Evolutionary conservation across 73 alveolate species (phyloP).

Genomic region (Durusdinium trenchii): DNA sequence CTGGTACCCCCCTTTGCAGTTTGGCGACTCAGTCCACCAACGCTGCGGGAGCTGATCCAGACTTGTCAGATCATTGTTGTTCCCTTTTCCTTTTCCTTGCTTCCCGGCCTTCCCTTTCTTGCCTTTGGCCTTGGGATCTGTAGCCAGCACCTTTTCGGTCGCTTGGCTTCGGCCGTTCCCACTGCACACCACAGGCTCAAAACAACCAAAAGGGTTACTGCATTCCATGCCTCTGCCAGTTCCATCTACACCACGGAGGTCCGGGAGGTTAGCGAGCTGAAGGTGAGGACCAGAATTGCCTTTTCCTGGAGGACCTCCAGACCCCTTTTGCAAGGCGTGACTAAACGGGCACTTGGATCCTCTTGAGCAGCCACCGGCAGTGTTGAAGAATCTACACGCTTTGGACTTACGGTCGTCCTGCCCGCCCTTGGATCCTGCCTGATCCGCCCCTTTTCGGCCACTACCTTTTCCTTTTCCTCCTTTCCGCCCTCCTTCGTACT

Average conservation of each 20-base stretch:
- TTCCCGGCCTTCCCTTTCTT: not conserved
- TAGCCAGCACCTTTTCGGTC: not conserved
- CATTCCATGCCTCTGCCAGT: not conserved
- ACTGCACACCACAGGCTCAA: not conserved
- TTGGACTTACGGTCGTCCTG: not conserved
- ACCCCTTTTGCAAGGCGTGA: not conserved
- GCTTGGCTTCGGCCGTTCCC: not conserved
- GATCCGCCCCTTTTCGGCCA: not conserved
- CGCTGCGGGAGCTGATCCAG: not conserved
- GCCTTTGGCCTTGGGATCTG: not conserved
- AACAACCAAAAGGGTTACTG: not conserved
- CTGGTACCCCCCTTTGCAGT: constrained; percentile 22
- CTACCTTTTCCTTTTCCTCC: not conserved
- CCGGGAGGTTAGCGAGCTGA: not conserved
- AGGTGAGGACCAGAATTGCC: not conserved
- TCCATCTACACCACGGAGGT: not conserved
- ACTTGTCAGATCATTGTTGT: not conserved
- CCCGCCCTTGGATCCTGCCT: not conserved
- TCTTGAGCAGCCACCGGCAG: not conserved
- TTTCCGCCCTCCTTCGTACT: not conserved
- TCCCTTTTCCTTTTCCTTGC: not conserved
- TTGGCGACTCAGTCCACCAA: not conserved
- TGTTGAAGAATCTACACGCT: not conserved
- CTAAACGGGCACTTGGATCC: not conserved
- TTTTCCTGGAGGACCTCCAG: no score